Base-by-base conservation (phyloP, 2,329 filamentous ascomycete genomes). In the Phyllachora maydis region DNA sequence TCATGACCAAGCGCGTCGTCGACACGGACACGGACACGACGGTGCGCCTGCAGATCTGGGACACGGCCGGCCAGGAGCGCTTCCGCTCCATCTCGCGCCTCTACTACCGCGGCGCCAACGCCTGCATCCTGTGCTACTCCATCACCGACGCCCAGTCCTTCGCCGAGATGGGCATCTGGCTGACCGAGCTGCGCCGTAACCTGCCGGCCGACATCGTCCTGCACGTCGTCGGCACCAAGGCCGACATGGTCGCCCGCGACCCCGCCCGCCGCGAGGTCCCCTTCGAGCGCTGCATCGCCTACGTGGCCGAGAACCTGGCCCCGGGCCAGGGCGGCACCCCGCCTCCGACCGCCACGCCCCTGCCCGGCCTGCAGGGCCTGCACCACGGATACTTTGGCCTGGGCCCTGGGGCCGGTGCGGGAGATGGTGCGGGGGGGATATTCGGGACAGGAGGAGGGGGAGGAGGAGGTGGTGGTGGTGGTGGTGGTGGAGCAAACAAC, bases 41-140 rank as follows among this genome's bases (percentile, higher is more conserved):
- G 13, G 81, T 93, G 17, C 69, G 83, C n/a, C 58, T 93, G 18
- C 83, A 93, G 42, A 90, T 93, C 35, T 93, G 83, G 83, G 83
- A 93, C 43, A 93, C 83, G 16, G 69, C 85, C 27, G 85, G 85
- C 30, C 85, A 98, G 43, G 85, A 98, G 54, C 70, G 85, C 27
- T 98, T 95, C 47, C 70, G 85, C 37, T 83, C 76, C 31, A 95
- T 98, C 40, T 90, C 81, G 7, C 74, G 83, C 27, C 67, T 98
- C 25, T 95, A 95, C 57, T 98, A 98, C 52, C 75, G 85, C 41
- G 83, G 83, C 42, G 85, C 85, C 31, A 85, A 92, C 42, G 83
- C 83, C 28, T 88, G 79, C 39, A 79, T 93, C 29, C 65, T 93
- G 22, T 92, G 83, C 59, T 93, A 93, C 55, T 78, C 78, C 53